A percentile compares a stretch with the other conserved stretches of the same genome.
phyloP scores from a whole-genome alignment of 768 basidiomycete species.

The Candolleomyces efflorescens region DNA sequence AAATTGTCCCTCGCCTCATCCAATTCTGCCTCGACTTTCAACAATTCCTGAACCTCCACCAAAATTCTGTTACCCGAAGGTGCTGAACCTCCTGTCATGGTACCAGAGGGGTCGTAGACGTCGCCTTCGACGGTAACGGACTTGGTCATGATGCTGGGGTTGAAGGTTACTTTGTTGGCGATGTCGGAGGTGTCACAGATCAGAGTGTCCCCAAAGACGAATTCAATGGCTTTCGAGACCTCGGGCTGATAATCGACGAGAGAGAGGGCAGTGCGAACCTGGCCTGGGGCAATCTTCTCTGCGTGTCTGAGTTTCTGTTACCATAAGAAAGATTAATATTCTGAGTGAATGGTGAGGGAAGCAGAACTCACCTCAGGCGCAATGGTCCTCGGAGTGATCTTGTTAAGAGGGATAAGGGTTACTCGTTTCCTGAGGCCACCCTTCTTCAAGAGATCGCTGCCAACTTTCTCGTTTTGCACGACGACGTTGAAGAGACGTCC shows the following conservation, averaged over 20 bases:
- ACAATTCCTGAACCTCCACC: slow-evolving; percentile 78
- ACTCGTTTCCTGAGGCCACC: slow-evolving; percentile 77
- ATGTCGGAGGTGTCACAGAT: slow-evolving; percentile 87
- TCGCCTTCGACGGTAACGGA: slow-evolving; percentile 95
- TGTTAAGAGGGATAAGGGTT: slow-evolving; percentile 91
- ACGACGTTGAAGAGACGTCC: slow-evolving; percentile 90
- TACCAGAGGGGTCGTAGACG: slow-evolving; percentile 94
- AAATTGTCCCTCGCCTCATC: slow-evolving; percentile 45
- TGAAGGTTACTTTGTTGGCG: slow-evolving; percentile 87
- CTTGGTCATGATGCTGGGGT: slow-evolving; percentile 57
- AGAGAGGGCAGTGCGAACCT: slow-evolving; percentile 83
- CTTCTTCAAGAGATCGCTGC: slow-evolving; percentile 77
- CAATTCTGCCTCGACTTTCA: slow-evolving; percentile 61
- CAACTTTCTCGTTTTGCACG: slow-evolving; percentile 86
- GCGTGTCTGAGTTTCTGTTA: slow-evolving; percentile 74
- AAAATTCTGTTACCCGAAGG: slow-evolving; percentile 72
- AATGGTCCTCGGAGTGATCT: slow-evolving; percentile 65
- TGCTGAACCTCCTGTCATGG: slow-evolving; percentile 86
- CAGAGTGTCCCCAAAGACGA: slow-evolving; percentile 90
- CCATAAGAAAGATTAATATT: neutral
- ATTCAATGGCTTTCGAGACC: slow-evolving; percentile 84
- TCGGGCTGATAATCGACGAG: slow-evolving; percentile 80
- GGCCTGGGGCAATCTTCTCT: slow-evolving; percentile 66
- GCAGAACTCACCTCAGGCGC: slow-evolving; percentile 35
- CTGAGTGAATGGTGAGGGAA: neutral